Evolutionary conservation across 345 rosid genomes (phyloP).

Genomic region (Schrenkiella parvula): DNA sequence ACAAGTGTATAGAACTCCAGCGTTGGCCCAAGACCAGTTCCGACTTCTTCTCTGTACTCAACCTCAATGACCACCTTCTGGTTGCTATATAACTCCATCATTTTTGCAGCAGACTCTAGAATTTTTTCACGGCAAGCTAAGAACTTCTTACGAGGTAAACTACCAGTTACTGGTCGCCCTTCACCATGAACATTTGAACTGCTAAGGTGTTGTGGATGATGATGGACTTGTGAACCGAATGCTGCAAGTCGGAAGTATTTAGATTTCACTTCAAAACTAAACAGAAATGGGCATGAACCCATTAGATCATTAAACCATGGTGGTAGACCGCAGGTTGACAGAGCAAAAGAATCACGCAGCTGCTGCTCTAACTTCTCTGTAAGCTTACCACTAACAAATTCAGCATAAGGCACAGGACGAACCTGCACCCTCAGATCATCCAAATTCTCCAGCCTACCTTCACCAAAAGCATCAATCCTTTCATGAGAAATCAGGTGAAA

Average conservation of each 20-base stretch:
- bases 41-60: slow-evolving; percentile 87
- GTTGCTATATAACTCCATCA: slow-evolving; percentile 68
- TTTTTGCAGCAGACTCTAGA: slow-evolving; percentile 70
- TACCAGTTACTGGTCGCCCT: slow-evolving; percentile 41
- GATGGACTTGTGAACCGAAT: slow-evolving; percentile 53
- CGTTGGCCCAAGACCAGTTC: slow-evolving; percentile 98
- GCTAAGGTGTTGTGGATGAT: slow-evolving; percentile 38
- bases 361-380: slow-evolving; percentile 95
- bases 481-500: slow-evolving; percentile 65
- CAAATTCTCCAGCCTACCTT: slow-evolving; percentile 58
- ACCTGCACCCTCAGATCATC: slow-evolving; percentile 53
- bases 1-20: slow-evolving; percentile 89
- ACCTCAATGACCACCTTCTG: slow-evolving; percentile 73
- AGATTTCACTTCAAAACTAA: slow-evolving; percentile 74
- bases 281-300: slow-evolving; percentile 82
- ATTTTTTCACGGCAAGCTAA: slow-evolving; percentile 63
- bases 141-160: slow-evolving; percentile 67
- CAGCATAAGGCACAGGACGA: slow-evolving; percentile 53
- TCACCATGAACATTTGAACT: slow-evolving; percentile 47
- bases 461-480: slow-evolving; percentile 57
- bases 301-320: slow-evolving; percentile 82
- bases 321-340: slow-evolving; percentile 71
- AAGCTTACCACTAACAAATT: slow-evolving; percentile 73
- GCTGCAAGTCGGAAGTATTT: slow-evolving; percentile 81
- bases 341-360: slow-evolving; percentile 70